Conservation (phyloP, 805 yeast species). For the Candida nonsorbophila region DNA sequence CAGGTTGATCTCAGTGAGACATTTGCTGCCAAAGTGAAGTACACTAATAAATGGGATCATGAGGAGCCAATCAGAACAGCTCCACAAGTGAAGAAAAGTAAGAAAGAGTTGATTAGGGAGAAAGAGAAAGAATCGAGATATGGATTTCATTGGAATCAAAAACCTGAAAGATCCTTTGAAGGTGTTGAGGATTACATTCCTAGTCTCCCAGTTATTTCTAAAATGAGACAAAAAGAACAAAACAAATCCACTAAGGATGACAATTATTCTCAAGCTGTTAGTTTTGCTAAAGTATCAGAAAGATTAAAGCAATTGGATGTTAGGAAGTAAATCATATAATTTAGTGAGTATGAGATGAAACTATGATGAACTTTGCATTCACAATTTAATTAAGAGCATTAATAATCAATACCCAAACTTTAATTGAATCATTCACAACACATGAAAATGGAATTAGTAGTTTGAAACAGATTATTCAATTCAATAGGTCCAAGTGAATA, state of each 20-base stretch:
- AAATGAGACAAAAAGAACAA: conserved; percentile 1
- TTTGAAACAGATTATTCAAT: too few relatives aligned
- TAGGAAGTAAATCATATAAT: too few relatives aligned
- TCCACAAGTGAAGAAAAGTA: background rate
- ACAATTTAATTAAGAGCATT: too few relatives aligned
- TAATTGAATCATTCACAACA: too few relatives aligned
- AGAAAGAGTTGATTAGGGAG: conserved; percentile 1
- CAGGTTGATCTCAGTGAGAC: conserved; percentile 1
- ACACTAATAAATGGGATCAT: conserved; percentile 23
- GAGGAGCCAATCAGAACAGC: background rate
- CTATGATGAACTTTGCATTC: too few relatives aligned
- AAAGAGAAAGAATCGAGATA: conserved; percentile 8
- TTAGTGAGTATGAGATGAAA: too few relatives aligned
- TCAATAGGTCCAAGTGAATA: too few relatives aligned
- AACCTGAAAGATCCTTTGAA: conserved; percentile 28
- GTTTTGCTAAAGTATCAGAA: conserved; percentile 7
- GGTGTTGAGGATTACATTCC: conserved; percentile 23
- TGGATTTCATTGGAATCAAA: conserved; percentile 12
- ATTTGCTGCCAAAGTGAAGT: too few relatives aligned
- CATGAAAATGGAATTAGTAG: too few relatives aligned
- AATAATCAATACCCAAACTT: too few relatives aligned
- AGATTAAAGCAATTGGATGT: conserved; percentile 7
- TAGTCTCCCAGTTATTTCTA: conserved; percentile 13
- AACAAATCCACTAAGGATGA: background rate
- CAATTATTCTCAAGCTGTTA: conserved; percentile 6